Evolutionary conservation across 306 rosid species (phyloP).

Genomic region (Begonia peltatifolia): DNA sequence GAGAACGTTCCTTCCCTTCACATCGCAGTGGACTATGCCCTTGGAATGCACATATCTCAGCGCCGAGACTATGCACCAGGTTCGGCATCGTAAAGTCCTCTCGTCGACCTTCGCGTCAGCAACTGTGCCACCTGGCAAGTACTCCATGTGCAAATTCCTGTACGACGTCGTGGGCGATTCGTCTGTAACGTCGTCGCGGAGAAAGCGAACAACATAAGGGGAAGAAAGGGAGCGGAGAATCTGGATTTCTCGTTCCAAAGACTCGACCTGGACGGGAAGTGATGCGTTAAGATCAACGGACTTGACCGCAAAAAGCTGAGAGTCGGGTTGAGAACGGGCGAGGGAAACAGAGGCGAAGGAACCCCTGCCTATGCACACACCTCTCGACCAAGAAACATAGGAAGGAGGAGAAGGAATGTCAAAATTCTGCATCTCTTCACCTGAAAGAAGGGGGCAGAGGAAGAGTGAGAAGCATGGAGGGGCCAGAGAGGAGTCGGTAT

Average conservation of each 20-base stretch:
- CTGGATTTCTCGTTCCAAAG: slow-evolving; percentile 64
- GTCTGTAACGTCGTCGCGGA: slow-evolving; percentile 49
- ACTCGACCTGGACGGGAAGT: slow-evolving; percentile 21
- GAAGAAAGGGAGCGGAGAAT: slow-evolving; percentile 34
- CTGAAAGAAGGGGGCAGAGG: no score
- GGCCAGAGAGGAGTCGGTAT: no score
- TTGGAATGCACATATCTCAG: slow-evolving; percentile 35
- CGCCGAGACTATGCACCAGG: slow-evolving; percentile 60
- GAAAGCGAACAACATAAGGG: slow-evolving; percentile 42
- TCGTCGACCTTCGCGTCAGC: slow-evolving; percentile 40
- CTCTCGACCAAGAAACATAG: slow-evolving; percentile 62
- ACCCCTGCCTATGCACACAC: slow-evolving; percentile 56
- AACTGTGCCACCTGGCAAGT: slow-evolving; percentile 67
- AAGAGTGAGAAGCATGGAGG: no score
- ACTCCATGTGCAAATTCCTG: slow-evolving; percentile 67
- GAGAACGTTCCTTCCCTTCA: slow-evolving; percentile 61
- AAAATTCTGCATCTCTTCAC: neutral
- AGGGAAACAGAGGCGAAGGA: slow-evolving; percentile 53
- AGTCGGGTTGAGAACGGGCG: slow-evolving; percentile 31
- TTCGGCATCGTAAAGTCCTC: slow-evolving; percentile 25
- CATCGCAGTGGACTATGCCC: slow-evolving; percentile 76
- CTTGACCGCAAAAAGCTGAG: slow-evolving; percentile 57
- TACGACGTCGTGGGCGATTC: slow-evolving; percentile 27
- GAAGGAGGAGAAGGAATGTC: neutral
- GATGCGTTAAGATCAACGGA: slow-evolving; percentile 37